Conservation (phyloP, 257 asterid species). For the Prunella vulgaris region DNA sequence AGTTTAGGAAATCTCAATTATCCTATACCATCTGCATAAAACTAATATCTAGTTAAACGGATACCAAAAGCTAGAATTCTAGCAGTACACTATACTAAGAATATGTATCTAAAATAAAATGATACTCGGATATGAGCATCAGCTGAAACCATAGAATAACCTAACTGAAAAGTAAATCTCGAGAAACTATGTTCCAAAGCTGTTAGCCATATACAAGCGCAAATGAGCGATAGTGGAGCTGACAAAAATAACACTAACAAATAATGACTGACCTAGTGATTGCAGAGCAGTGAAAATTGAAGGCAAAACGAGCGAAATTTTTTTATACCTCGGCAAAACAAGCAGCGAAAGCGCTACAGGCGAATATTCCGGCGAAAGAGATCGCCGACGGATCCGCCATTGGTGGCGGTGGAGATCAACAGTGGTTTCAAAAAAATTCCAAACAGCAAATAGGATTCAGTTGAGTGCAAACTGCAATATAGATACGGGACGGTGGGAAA, state of each 20-base stretch:
- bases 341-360: constrained; percentile 80
- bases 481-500: not conserved
- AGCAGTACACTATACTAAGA: not conserved
- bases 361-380: constrained; percentile 70
- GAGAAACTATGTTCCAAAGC: not conserved
- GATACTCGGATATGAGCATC: not conserved
- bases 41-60: not conserved
- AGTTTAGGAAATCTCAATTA: not conserved
- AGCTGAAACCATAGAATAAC: constrained; percentile 16
- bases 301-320: not conserved
- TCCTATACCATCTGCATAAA: not conserved
- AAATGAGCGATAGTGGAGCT: not conserved
- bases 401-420: constrained; percentile 25
- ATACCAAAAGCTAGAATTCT: not conserved
- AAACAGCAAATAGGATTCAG: not conserved
- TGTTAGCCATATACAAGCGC: constrained; percentile 16
- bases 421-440: not conserved
- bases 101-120: not conserved
- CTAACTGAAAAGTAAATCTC: not conserved
- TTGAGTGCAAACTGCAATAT: not conserved
- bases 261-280: constrained; percentile 13
- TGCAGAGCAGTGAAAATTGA: constrained; percentile 1
- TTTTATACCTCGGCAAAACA: constrained; percentile 79
- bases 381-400: constrained; percentile 70
- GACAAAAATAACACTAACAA: no score